phyloP scores from a whole-genome alignment of 179 eudicot species.

The Camellia oleifera region DNA sequence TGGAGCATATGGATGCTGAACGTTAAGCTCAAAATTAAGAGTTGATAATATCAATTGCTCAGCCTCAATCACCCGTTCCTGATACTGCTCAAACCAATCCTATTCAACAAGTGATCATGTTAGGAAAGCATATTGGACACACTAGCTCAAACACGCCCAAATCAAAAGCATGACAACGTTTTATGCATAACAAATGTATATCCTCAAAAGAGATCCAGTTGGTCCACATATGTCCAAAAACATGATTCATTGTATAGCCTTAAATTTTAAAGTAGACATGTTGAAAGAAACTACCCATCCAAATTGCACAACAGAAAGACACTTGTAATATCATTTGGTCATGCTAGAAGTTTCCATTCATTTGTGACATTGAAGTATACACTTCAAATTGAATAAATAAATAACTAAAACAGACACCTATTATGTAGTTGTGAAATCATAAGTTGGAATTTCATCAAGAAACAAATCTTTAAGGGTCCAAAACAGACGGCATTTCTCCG shows the following conservation, averaged over 20 bases:
- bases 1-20: constrained; percentile 91
- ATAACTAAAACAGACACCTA: background rate
- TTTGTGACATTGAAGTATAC: background rate
- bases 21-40: constrained; percentile 86
- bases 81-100: constrained; percentile 96
- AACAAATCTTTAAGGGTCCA: too few species aligned
- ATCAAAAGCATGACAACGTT: too few species aligned
- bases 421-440: background rate
- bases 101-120: constrained; percentile 26
- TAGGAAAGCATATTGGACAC: constrained; percentile 2
- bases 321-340: background rate
- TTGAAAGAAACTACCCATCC: background rate
- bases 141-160: too few species aligned
- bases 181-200: background rate
- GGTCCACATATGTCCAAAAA: background rate
- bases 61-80: constrained; percentile 82
- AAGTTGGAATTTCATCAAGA: background rate
- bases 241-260: background rate
- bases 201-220: background rate
- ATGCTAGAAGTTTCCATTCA: background rate
- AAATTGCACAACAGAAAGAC: background rate
- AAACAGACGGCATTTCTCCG: background rate
- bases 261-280: background rate
- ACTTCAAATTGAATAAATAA: background rate
- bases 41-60: constrained; percentile 91